Base-by-base conservation (phyloP, 768 basidiomycete genomes). In the Leccinum disarticulatum region DNA sequence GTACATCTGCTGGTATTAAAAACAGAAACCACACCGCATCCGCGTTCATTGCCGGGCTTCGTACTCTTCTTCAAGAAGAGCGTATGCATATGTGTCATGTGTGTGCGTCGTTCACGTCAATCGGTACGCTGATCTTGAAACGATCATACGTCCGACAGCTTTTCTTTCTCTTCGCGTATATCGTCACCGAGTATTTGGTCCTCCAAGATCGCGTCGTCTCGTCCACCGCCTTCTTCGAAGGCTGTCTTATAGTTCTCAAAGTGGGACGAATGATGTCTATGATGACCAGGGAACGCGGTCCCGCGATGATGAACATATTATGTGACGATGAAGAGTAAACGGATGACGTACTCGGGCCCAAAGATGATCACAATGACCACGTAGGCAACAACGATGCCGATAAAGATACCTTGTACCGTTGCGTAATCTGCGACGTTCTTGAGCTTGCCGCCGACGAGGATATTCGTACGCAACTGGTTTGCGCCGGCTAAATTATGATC, bases 161-260 rank as follows among this genome's bases (percentile, higher is more conserved):
- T 71, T 52, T 68, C 69, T 2, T 70, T 59, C 11, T 66, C 62
- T 6, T 70, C 67, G 36, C 41, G 62, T 33, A 64, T 30, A 13
- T 67, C 67, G 3, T 2, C 9, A 1, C 6, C 11, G 6, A 53
- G 43, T 7, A 47, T 38, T 36, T 55, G 60, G 11, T 57, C 61
- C 2, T 76, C 73, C 47, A 76, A 64, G n/a, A 68, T 64, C 35
- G 79, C 79, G 19, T 86, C 87, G 52, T 80, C 77, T 49, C 73
- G 0, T 22, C 22, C 22, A 22, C 22, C 22, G 22, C 22, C 22
- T 22, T 22, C 22, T 22, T 22, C 22, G 22, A 22, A 22, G 22
- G 91, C 93, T 1, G 87, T 73, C 69, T 87, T 89, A 67, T 86
- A 82, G 63, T 87, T 82, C 79, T 98, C 95, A 69, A 98, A 98